Evolutionary conservation across 2,329 filamentous ascomycete species (phyloP).

Genomic region (Aphanoascus verrucosus): DNA sequence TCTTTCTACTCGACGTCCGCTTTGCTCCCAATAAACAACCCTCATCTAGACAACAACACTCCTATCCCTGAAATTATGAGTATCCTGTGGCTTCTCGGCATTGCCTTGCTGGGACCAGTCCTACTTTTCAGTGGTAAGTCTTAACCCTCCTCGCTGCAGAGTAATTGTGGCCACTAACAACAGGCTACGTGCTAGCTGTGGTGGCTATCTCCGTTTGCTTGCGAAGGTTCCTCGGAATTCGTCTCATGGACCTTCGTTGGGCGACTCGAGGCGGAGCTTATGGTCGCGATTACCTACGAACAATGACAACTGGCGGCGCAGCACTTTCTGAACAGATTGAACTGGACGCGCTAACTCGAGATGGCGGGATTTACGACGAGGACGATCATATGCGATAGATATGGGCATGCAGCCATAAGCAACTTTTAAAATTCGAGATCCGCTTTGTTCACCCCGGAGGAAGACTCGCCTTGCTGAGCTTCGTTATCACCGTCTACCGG

Average conservation of each 20-base stretch:
- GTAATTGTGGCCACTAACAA: constrained; percentile 18
- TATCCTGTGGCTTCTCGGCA: constrained; percentile 8
- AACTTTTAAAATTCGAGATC: constrained; percentile 59
- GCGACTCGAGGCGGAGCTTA: constrained; percentile 40
- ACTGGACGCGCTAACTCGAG: constrained; percentile 49
- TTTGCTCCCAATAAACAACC: no score
- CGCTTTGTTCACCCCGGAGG: constrained; percentile 23
- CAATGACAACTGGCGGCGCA: constrained; percentile 44
- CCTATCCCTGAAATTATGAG: background rate
- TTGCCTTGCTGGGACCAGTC: constrained; percentile 1
- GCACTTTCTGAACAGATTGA: constrained; percentile 53
- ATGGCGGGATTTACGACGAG: constrained; percentile 24
- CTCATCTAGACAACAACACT: background rate
- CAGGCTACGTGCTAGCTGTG: constrained; percentile 35
- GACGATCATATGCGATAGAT: constrained; percentile 9
- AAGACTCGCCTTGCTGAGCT: constrained; percentile 42
- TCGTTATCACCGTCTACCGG: constrained; percentile 67
- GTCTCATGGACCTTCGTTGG: constrained; percentile 35
- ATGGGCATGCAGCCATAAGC: background rate
- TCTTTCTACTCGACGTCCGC: no score
- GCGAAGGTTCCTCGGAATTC: constrained; percentile 43
- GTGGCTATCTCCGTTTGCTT: constrained; percentile 47
- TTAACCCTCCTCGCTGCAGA: background rate
- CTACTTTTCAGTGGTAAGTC: constrained; percentile 10
- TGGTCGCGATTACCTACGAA: constrained; percentile 46